phyloP scores from a whole-genome alignment of 768 basidiomycete genomes.

The Trametes meyenii region DNA sequence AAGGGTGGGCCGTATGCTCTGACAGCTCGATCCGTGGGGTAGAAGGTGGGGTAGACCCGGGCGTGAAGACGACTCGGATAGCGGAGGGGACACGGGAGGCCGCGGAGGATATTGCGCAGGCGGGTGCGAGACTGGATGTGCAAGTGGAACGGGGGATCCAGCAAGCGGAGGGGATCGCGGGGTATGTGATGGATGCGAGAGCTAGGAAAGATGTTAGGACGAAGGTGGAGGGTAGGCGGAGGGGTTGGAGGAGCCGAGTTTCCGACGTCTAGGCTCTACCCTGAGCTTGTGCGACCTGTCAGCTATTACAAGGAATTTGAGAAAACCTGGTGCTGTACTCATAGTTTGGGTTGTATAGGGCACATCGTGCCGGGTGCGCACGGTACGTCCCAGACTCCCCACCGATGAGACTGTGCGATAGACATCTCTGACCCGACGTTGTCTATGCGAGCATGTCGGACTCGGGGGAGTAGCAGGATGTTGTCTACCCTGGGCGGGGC shows the following conservation, averaged over 20 bases:
- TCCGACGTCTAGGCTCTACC: not conserved
- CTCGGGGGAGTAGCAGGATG: too few species aligned
- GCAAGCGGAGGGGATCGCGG: conserved; percentile 7
- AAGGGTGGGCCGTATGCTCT: conserved; percentile 27
- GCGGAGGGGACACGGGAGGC: conserved; percentile 19
- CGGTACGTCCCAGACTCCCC: too few species aligned
- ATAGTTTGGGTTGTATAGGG: too few species aligned
- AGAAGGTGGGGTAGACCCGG: conserved; percentile 6
- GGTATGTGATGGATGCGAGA: conserved; percentile 5
- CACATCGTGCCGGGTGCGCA: too few species aligned
- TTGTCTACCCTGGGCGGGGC: too few species aligned
- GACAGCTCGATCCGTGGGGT: not conserved
- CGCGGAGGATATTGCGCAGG: conserved; percentile 14
- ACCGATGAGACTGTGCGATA: too few species aligned
- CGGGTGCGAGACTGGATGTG: conserved; percentile 8
- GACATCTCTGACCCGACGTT: too few species aligned
- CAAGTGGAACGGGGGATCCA: conserved; percentile 4
- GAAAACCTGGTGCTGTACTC: too few species aligned
- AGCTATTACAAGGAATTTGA: too few species aligned
- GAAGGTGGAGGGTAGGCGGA: not conserved
- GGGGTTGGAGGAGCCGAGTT: conserved; percentile 2
- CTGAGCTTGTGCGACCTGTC: not conserved
- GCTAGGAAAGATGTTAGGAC: conserved; percentile 3
- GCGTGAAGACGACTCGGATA: conserved; percentile 18
- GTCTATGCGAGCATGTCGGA: too few species aligned